These are phyloP conservation scores for Exophiala spinifera DNA, from an alignment of 2,329 filamentous ascomycete species.

Conservation along the genomic window DNA sequence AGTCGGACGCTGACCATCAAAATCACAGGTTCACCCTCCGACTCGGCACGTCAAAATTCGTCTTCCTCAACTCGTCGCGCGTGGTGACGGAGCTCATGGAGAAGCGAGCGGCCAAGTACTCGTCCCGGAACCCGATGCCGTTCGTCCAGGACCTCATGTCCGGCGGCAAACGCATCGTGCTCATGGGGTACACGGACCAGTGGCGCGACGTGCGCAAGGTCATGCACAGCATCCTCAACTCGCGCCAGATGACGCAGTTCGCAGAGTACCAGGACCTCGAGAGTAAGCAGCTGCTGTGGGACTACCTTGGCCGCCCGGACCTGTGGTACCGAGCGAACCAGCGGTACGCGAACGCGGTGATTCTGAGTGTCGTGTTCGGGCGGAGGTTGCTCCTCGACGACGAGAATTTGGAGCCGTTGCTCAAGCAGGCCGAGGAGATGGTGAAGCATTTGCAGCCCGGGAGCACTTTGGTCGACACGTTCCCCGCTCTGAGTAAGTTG, in stretches of 20 bases:
- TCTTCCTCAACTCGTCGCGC: constrained; percentile 23
- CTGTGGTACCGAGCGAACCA: constrained; percentile 42
- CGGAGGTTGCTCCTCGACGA: constrained; percentile 41
- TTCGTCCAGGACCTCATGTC: constrained; percentile 32
- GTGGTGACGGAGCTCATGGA: constrained; percentile 37
- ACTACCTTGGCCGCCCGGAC: constrained; percentile 21
- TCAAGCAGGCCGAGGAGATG: constrained; percentile 40
- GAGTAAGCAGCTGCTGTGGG: constrained; percentile 21
- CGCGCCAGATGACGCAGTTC: constrained; percentile 21
- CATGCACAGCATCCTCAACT: constrained; percentile 29
- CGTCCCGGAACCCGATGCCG: constrained; percentile 34
- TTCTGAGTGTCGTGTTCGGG: constrained; percentile 48
- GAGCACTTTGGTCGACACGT: constrained; percentile 46
- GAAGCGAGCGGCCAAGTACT: constrained; percentile 38
- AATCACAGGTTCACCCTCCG: constrained; percentile 19
- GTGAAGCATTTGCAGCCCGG: constrained; percentile 37
- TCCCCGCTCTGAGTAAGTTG: constrained; percentile 44
- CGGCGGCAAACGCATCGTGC: constrained; percentile 42
- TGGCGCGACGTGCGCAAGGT: constrained; percentile 26
- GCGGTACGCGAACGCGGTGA: constrained; percentile 41
- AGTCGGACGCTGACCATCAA: no score
- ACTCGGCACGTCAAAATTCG: constrained; percentile 19
- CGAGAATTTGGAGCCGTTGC: constrained; percentile 32
- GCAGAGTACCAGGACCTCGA: constrained; percentile 26
- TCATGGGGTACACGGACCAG: constrained; percentile 40